Evolutionary conservation across 164 flowering plant species (phyloP).

Genomic region (Tinospora cordifolia): DNA sequence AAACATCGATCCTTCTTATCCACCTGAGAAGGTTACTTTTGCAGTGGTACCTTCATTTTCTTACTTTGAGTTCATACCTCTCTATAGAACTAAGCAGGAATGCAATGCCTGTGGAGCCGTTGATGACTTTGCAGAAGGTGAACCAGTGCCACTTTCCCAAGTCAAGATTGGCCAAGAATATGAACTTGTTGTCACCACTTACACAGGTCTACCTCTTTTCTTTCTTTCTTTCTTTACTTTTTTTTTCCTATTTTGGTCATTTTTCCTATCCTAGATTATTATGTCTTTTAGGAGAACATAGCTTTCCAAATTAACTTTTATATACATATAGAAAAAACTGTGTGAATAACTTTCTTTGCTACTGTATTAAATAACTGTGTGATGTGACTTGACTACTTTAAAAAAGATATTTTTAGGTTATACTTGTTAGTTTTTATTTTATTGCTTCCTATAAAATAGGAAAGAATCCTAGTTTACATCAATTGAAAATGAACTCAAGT

Average conservation of each 20-base stretch:
- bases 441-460: too few relatives aligned
- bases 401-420: too few relatives aligned
- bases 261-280: not conserved
- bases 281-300: too few relatives aligned
- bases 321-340: too few relatives aligned
- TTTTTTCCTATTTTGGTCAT: slow-evolving; percentile 6
- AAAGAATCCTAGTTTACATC: too few relatives aligned
- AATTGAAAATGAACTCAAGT: too few relatives aligned
- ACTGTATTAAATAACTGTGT: too few relatives aligned
- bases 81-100: slow-evolving; percentile 32
- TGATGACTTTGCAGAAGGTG: slow-evolving; percentile 62
- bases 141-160: slow-evolving; percentile 59
- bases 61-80: slow-evolving; percentile 89
- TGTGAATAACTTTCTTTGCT: too few relatives aligned
- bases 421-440: too few relatives aligned
- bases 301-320: too few relatives aligned
- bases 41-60: slow-evolving; percentile 74
- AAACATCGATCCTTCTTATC: slow-evolving; percentile 55
- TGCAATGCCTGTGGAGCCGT: slow-evolving; percentile 1
- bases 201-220: slow-evolving; percentile 45
- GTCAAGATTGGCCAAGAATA: slow-evolving; percentile 71
- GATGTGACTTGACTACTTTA: too few relatives aligned
- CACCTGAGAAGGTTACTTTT: slow-evolving; percentile 69
- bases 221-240: slow-evolving; percentile 15
- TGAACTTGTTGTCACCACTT: slow-evolving; percentile 85